A percentile compares a stretch with the other conserved stretches of the same genome.
Evolutionary conservation across 441 rosid species (phyloP).

Genomic region (Kokia cookei): DNA sequence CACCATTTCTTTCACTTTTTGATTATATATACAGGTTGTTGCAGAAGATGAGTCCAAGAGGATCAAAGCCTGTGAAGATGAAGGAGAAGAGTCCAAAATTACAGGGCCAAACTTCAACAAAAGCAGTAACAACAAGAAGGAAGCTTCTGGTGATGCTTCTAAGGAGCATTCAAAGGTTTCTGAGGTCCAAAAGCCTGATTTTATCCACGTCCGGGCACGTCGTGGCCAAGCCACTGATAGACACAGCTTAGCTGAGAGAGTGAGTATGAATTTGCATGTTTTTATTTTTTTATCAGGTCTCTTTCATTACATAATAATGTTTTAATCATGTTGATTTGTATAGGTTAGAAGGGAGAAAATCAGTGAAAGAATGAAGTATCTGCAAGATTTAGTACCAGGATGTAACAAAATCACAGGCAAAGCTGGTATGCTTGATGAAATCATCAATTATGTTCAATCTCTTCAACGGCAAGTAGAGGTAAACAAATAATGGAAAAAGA

Average conservation of each 20-base stretch:
- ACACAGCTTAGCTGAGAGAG: conserved; percentile 94
- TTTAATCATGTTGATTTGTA: neutral
- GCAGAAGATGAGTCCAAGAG: conserved; percentile 38
- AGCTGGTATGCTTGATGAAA: conserved; percentile 90
- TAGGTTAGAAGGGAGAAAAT: conserved; percentile 88
- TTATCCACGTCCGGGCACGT: conserved; percentile 88
- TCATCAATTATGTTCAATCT: conserved; percentile 81
- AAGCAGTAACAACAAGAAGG: conserved; percentile 25
- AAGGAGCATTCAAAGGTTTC: conserved; percentile 51
- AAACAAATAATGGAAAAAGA: neutral
- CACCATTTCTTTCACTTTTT: neutral
- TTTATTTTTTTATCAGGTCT: neutral
- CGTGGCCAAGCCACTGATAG: conserved; percentile 96
- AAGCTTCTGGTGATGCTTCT: conserved; percentile 36
- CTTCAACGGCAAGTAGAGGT: conserved; percentile 83
- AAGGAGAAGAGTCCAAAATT: conserved; percentile 43
- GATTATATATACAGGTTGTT: conserved; percentile 26
- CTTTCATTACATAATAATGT: neutral
- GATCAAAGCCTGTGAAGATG: conserved; percentile 35
- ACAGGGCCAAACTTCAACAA: conserved; percentile 32
- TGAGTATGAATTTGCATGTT: conserved; percentile 21
- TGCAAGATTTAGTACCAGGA: conserved; percentile 82
- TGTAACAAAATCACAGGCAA: conserved; percentile 76
- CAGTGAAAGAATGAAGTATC: conserved; percentile 79
- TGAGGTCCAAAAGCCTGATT: conserved; percentile 66